Evolutionary conservation across 352 stramenopile species (phyloP), one percentile per base, ranked within the genome.

Genomic region (Phytophthora colocasiae): DNA sequence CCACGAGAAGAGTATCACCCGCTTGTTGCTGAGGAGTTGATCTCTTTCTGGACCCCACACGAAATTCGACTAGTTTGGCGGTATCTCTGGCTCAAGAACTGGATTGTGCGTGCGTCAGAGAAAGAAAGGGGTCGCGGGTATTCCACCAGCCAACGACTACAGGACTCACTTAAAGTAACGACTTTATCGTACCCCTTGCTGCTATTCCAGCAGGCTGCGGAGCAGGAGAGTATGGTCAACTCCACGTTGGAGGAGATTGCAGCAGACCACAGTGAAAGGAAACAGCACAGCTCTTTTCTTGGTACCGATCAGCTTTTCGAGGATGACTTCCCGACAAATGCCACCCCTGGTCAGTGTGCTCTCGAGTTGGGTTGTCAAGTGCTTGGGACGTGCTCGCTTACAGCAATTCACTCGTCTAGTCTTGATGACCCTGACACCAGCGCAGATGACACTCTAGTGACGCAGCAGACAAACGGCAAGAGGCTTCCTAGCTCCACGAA

Each of bases 61-160:
- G 85, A 96, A 32, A 90, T 96, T 51, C 77, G 83, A 26, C 60
- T 91, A 7, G 83, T 96, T 41, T 96, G 87, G 87, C 78, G 87
- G 24, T 94, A 94, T 46, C 52, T 96, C 3, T 96, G 85, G 85
- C 69, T 96, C 9, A 90, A 90, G 31, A 90, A 91, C 38, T 96
- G 87, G 87, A 96, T 96, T 49, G 86, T 94, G 17, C 75, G 81
- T 17, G 80, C 87, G 10, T 89, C 81, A 4, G 81, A 94, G 36
- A 81, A 81, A n/a, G 83, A 94, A 50, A 67, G 78, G 7, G 80
- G 84, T 24, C 81, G 85, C 47, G 85, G 82, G 0, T 94, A 92
- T 51, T 80, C 60, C 2, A 84, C 74, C 29, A 94, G 78, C 15
- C 73, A 90, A 51, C 73, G 74, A 15, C 78, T 94, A 2, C 80